phyloP scores from a whole-genome alignment of 2,329 filamentous ascomycete species.

The Didymella lethalis region DNA sequence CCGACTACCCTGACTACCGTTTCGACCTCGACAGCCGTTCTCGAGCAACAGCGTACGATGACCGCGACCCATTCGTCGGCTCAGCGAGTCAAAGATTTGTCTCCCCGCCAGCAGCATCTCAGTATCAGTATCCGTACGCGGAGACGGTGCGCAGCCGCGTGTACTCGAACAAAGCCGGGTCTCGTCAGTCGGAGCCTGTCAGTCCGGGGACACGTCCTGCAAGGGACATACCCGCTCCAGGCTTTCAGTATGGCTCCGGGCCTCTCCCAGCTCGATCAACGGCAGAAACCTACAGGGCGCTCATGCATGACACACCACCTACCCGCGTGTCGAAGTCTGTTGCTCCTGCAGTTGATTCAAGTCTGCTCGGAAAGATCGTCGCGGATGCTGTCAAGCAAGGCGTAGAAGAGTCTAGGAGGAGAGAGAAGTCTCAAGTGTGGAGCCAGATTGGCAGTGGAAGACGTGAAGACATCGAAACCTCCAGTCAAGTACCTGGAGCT shows the following conservation, averaged over 20 bases:
- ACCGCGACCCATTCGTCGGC: slow-evolving; percentile 19
- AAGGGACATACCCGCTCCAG: slow-evolving; percentile 18
- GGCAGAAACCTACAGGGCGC: slow-evolving; percentile 3
- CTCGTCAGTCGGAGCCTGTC: slow-evolving; percentile 22
- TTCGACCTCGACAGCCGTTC: slow-evolving; percentile 28
- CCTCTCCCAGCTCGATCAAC: slow-evolving; percentile 29
- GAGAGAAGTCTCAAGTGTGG: not conserved
- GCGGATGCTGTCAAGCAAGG: slow-evolving; percentile 35
- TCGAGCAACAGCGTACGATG: slow-evolving; percentile 27
- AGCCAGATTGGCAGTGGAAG: not conserved
- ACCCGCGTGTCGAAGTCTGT: not conserved
- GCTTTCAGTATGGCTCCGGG: slow-evolving; percentile 40
- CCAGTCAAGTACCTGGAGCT: slow-evolving; percentile 33
- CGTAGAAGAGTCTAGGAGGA: slow-evolving; percentile 28
- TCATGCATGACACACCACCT: not conserved
- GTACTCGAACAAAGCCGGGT: not conserved
- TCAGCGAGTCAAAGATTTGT: not conserved
- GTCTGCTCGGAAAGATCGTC: slow-evolving; percentile 29
- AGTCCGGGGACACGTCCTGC: slow-evolving; percentile 20
- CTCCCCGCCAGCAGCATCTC: slow-evolving; percentile 14
- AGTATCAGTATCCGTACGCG: slow-evolving; percentile 26
- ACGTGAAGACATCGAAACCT: not conserved
- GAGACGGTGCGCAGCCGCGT: slow-evolving; percentile 13
- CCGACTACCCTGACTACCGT: slow-evolving; percentile 28
- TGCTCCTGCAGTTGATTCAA: slow-evolving; percentile 22